Base-by-base conservation (phyloP, 2,329 filamentous ascomycete species). In the Talaromyces sp. region DNA sequence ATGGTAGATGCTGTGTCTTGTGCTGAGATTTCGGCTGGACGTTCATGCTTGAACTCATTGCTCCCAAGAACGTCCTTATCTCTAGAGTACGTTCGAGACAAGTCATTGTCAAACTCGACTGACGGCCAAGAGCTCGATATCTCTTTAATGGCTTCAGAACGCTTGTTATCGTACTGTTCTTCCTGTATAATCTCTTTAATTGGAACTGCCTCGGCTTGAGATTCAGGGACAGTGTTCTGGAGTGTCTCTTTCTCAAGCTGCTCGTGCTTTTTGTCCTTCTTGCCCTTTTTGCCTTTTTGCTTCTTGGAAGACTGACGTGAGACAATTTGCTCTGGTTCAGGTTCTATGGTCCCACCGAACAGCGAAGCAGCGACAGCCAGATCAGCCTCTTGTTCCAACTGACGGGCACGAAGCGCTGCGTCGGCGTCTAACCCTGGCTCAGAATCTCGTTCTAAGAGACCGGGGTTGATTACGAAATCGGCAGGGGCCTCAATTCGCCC, bases 221-320 rank as follows among this genome's bases (percentile, higher is more conserved):
- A 16, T 33, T 23, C 28, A 39, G 8, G 12, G 21, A 11, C 18
- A 23, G 12, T 28, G 16, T 52, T 33, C 14, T 62, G 8, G 11
- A 31, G 3, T 18, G 18, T 33, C 16, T 50, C 60, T 21, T 35
- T 5, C 8, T 46, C 44, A 39, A n/a, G 18, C n/a, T n/a, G n/a
- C n/a, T 21, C 7, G 28, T 57, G 35, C 52, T 70, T 68, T 55
- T 74, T 71, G 67, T 73, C 71, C 25, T 70, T 69, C 60, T 69
- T 74, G 58, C 62, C 69, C 62, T 78, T 73, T 68, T 76, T 70
- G 62, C 77, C 77, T 66, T 77, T 77, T 39, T 73, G 73, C 61
- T 77, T 78, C 66, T 77, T 77, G 54, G 71, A 73, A 11, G 69
- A 58, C 58, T 74, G 72, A 67, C 67, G 66, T 37, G 66, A 65